phyloP scores from a whole-genome alignment of 1,284 basidiomycete genomes.

The Ganoderma resinaceum region DNA sequence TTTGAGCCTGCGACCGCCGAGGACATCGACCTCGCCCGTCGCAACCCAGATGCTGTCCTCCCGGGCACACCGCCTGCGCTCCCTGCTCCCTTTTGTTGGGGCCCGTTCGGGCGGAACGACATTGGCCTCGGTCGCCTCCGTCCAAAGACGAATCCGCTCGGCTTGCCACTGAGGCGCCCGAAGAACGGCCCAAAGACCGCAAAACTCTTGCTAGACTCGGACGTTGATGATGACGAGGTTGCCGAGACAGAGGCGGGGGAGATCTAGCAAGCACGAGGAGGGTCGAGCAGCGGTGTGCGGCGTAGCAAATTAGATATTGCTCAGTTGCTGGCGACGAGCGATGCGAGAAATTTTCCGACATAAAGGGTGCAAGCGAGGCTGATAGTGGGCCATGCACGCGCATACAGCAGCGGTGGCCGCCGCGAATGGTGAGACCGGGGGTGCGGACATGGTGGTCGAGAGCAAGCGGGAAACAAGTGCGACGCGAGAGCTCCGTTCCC shows the following conservation, averaged over 20 bases:
- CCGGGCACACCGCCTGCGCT: background rate
- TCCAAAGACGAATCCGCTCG: background rate
- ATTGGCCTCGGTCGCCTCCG: background rate
- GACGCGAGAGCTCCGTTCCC: background rate
- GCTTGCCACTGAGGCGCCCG: background rate
- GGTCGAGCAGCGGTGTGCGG: background rate
- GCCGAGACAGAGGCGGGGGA: background rate
- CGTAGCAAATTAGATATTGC: background rate
- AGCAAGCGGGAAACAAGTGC: background rate
- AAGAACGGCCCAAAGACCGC: background rate
- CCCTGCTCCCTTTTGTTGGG: conserved; percentile 5
- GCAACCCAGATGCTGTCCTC: conserved; percentile 1
- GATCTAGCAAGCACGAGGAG: background rate
- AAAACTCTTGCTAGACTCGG: conserved; percentile 1
- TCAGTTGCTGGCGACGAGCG: background rate
- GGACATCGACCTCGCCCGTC: conserved; percentile 7
- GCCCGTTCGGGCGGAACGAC: conserved; percentile 2
- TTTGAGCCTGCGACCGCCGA: conserved; percentile 3
- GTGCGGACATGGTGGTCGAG: background rate
- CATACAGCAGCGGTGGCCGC: background rate
- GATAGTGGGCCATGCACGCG: background rate
- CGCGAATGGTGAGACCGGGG: background rate
- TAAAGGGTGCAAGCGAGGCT: background rate
- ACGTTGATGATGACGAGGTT: background rate
- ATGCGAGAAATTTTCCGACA: background rate